Conservation (phyloP, 805 yeast species). For the Metschnikowia lochheadii region DNA sequence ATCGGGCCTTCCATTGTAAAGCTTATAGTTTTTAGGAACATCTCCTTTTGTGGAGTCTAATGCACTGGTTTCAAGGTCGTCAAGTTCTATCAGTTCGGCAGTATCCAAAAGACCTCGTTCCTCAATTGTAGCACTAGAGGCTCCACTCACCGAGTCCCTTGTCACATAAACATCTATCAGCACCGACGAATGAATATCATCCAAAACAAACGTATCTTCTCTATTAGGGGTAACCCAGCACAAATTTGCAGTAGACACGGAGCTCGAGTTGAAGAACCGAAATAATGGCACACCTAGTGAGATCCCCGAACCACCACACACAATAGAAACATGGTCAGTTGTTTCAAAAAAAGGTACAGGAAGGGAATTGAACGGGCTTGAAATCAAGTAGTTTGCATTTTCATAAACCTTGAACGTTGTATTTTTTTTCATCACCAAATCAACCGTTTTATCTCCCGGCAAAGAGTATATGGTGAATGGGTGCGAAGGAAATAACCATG, state of each 20-base stretch:
- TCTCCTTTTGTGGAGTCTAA: conserved; percentile 12
- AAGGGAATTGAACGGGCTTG: conserved; percentile 42
- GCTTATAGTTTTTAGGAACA: not conserved
- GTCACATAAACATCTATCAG: conserved; percentile 14
- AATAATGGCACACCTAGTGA: conserved; percentile 57
- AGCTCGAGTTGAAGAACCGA: conserved; percentile 30
- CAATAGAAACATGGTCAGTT: conserved; percentile 47
- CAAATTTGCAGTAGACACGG: conserved; percentile 29
- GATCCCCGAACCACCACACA: conserved; percentile 74
- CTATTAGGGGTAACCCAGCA: conserved; percentile 53
- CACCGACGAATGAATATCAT: conserved; percentile 23
- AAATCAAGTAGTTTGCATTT: conserved; percentile 13
- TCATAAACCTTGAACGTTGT: conserved; percentile 13
- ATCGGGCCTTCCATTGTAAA: conserved; percentile 42
- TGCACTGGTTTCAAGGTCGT: not conserved
- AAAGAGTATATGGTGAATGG: conserved; percentile 60
- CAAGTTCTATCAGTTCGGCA: conserved; percentile 16
- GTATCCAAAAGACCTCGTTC: conserved; percentile 19
- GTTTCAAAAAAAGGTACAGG: conserved; percentile 42
- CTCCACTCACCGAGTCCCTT: not conserved
- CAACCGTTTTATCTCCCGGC: conserved; percentile 34
- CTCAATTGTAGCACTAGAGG: conserved; percentile 10
- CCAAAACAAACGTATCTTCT: conserved; percentile 45
- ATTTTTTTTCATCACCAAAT: conserved; percentile 45
- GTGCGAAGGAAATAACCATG: conserved; percentile 54